Evolutionary conservation across 169 alveolate species (phyloP), one percentile per base, ranked within the genome.

Genomic region (Plasmodium chabaudi): DNA sequence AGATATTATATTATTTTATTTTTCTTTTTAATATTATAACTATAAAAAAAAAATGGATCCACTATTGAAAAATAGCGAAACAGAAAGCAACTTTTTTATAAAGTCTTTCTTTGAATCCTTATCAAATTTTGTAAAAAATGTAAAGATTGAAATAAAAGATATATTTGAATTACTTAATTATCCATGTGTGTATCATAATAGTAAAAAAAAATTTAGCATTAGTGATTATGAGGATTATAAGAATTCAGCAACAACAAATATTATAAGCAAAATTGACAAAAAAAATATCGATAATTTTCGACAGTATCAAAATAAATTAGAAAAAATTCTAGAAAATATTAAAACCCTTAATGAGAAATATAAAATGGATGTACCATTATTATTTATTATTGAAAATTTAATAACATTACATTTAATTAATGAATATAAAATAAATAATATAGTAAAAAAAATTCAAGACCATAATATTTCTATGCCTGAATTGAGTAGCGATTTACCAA

Each of bases 101-200:
- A 70, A 57, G 9, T 86, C 91, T 7, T 86, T 86, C 59, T 68
- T 86, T 53, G 91, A 86, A 47, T 86, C 91, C 39, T 27, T 86
- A 21, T 69, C 91, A 34, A 68, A 86, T 59, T 86, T 86, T 86
- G 49, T 69, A 55, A 70, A 69, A 59, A 86, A 86, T 86, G 87
- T 86, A 49, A 86, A 86, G 61, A 68, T 68, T 15, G 91, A 86
- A 69, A 86, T 70, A 57, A 86, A 86, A 64, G 91, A 86, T 13
- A 69, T 69, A 13, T 86, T 86, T 51, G 91, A 86, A 70, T 59
- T 86, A 39, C 91, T 86, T 19, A 86, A 86, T 72, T 86, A 86
- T 6, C 91, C 91, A 13, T 86, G 91, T 86, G 87, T 86, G 53
- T 86, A 86, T 69, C 91, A 86, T 13, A 86, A 86, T 53, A 69